Evolutionary conservation across 768 basidiomycete species (phyloP).

Genomic region (Tylopilus vinaceipallidus): DNA sequence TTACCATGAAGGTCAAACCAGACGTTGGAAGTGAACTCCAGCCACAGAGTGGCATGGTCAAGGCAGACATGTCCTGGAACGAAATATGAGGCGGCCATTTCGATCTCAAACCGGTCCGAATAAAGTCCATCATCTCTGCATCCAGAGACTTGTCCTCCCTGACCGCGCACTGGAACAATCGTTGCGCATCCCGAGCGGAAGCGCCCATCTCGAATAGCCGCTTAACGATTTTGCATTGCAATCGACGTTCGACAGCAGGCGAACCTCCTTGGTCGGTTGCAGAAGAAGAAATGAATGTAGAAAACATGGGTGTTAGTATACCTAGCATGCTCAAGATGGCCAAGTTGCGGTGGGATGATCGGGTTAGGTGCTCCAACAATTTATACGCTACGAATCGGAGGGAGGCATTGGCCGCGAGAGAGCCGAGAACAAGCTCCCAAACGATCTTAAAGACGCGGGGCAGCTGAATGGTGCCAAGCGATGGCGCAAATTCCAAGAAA

Average conservation of each 20-base stretch:
- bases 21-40: conserved; percentile 51
- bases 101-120: conserved; percentile 68
- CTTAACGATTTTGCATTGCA: conserved; percentile 60
- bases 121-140: conserved; percentile 63
- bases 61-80: conserved; percentile 52
- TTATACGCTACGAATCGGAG: conserved; percentile 57
- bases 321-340: conserved; percentile 61
- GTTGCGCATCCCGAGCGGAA: conserved; percentile 58
- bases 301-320: conserved; percentile 50
- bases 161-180: conserved; percentile 59
- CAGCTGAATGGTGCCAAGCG: conserved; percentile 50
- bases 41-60: conserved; percentile 49
- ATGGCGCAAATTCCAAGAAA: conserved; percentile 40
- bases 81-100: conserved; percentile 81
- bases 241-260: conserved; percentile 42
- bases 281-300: conserved; percentile 23
- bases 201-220: conserved; percentile 76
- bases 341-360: conserved; percentile 65
- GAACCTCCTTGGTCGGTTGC: conserved; percentile 14
- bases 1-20: conserved; percentile 76
- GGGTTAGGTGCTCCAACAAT: conserved; percentile 60
- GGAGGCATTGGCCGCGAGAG: conserved; percentile 33
- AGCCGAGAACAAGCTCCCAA: conserved; percentile 46
- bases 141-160: conserved; percentile 52
- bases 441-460: conserved; percentile 63